These are phyloP conservation scores for Serpula lacrymans DNA, from an alignment of 768 basidiomycete genomes.

Conservation along the genomic window DNA sequence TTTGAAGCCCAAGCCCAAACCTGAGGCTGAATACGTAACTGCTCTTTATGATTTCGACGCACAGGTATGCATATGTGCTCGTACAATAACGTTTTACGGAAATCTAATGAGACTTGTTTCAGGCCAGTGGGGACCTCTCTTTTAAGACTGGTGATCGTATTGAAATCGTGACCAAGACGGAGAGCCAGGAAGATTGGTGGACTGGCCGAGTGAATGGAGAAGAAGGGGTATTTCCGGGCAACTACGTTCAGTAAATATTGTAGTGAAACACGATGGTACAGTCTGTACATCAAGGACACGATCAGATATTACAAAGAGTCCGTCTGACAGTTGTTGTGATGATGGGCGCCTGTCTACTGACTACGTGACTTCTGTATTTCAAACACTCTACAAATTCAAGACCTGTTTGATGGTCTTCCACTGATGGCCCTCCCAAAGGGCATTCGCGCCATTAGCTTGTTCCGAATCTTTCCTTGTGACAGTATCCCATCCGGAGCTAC, in stretches of 20 bases:
- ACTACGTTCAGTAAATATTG: slow-evolving; percentile 28
- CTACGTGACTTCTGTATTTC: neutral
- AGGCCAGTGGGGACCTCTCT: slow-evolving; percentile 90
- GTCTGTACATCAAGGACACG: neutral
- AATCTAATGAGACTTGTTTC: neutral
- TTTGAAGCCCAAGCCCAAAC: slow-evolving; percentile 74
- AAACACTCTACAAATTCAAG: neutral
- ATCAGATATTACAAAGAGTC: too few relatives aligned
- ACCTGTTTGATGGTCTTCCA: slow-evolving; percentile 11
- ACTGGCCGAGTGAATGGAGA: slow-evolving; percentile 80
- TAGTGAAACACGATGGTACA: neutral
- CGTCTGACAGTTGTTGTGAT: too few relatives aligned
- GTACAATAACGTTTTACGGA: neutral
- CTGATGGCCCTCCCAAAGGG: slow-evolving; percentile 12
- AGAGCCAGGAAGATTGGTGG: slow-evolving; percentile 95
- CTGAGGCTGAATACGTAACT: slow-evolving; percentile 71
- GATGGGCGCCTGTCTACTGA: too few relatives aligned
- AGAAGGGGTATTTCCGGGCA: slow-evolving; percentile 90
- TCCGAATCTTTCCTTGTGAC: slow-evolving; percentile 10
- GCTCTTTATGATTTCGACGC: slow-evolving; percentile 95
- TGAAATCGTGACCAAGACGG: slow-evolving; percentile 80
- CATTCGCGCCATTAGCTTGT: slow-evolving; percentile 14
- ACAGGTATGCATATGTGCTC: slow-evolving; percentile 61
- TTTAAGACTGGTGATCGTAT: slow-evolving; percentile 90
- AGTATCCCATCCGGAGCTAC: slow-evolving; percentile 16